These are phyloP conservation scores for Aspergillus awamori DNA, from an alignment of 2,329 filamentous ascomycete species.

Conservation along the genomic window DNA sequence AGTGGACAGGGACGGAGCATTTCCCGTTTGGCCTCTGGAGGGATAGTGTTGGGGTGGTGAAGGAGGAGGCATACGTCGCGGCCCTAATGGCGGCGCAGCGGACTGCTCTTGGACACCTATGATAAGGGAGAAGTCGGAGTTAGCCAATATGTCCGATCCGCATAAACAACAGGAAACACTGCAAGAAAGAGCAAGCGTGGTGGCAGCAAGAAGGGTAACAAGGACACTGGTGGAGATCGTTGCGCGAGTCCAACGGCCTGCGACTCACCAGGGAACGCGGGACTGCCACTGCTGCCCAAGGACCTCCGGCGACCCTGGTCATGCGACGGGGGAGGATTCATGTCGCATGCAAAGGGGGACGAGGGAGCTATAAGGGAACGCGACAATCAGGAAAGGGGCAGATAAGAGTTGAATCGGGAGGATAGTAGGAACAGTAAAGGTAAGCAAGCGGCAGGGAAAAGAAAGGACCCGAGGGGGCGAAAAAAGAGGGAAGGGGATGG, in stretches of 20 bases:
- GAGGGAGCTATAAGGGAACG: conserved; percentile 6
- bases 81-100: conserved; percentile 39
- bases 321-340: conserved; percentile 39
- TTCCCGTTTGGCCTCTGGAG: conserved; percentile 45
- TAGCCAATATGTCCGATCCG: conserved; percentile 12
- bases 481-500: not conserved
- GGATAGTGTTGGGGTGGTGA: conserved; percentile 54
- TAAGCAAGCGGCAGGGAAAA: conserved; percentile 10
- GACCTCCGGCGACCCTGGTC: conserved; percentile 40
- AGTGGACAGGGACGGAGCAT: conserved; percentile 42
- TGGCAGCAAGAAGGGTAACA: not conserved
- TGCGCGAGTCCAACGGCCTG: conserved; percentile 15
- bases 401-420: not conserved
- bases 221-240: not conserved
- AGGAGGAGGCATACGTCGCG: conserved; percentile 55
- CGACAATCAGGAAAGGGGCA: conserved; percentile 7
- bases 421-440: conserved; percentile 1
- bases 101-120: conserved; percentile 35
- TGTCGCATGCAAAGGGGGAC: conserved; percentile 31
- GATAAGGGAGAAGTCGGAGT: conserved; percentile 9
- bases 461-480: conserved; percentile 8
- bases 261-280: conserved; percentile 43
- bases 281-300: conserved; percentile 41
- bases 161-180: not conserved
- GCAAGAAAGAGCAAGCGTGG: not conserved